A percentile compares a stretch with the other conserved stretches of the same genome.
Evolutionary conservation across 23 red algal genomes (phyloP).

Genomic region (Chondrus crispus): DNA sequence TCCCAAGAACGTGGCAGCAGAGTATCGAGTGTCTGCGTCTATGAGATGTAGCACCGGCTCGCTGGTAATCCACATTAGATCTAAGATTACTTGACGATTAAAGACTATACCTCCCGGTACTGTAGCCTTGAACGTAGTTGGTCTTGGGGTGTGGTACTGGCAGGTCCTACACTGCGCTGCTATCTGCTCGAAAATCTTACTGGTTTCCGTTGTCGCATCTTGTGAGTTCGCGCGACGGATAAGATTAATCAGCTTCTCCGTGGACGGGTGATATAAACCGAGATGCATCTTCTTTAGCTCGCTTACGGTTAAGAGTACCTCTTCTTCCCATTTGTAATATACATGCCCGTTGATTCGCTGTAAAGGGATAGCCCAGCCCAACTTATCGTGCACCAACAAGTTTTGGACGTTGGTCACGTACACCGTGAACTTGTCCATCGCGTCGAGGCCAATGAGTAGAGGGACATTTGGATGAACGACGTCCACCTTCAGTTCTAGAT

Average conservation of each 20-base stretch:
- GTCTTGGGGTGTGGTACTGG: background rate
- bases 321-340: background rate
- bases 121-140: background rate
- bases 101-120: background rate
- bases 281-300: background rate
- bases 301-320: background rate
- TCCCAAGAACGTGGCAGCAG: background rate
- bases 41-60: background rate
- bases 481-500: background rate
- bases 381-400: background rate
- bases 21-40: conserved; percentile 11
- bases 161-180: background rate
- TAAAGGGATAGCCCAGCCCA: background rate
- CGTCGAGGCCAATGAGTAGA: background rate
- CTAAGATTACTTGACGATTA: background rate
- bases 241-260: background rate
- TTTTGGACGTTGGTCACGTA: background rate
- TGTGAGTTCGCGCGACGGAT: background rate
- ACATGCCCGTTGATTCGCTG: background rate
- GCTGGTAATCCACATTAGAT: background rate
- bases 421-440: background rate
- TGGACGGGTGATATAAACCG: background rate
- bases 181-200: background rate
- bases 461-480: background rate
- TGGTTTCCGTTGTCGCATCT: background rate